Percentiles rank a stretch among this genome's conserved stretches.
Evolutionary conservation across 805 yeast species (phyloP).

Genomic region (Spathaspora hagerdaliae): DNA sequence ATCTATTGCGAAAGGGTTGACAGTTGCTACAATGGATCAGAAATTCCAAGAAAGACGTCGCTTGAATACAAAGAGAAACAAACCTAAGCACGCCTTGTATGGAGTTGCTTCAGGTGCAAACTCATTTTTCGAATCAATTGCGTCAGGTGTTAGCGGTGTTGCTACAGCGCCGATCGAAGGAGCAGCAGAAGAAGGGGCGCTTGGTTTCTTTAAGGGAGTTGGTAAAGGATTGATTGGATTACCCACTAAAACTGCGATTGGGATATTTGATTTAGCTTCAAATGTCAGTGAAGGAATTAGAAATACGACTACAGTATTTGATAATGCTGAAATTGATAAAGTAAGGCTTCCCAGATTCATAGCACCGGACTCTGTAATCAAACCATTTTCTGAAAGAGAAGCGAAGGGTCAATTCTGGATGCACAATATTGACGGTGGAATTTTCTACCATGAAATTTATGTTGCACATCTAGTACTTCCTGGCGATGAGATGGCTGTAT

Average conservation of each 20-base stretch:
- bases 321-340: slow-evolving; percentile 69
- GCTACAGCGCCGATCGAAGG: slow-evolving; percentile 92
- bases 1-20: slow-evolving; percentile 87
- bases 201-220: slow-evolving; percentile 88
- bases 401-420: slow-evolving; percentile 95
- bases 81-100: slow-evolving; percentile 78
- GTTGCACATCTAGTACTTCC: slow-evolving; percentile 82
- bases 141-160: slow-evolving; percentile 86
- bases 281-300: slow-evolving; percentile 92
- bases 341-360: slow-evolving; percentile 81
- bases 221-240: slow-evolving; percentile 94
- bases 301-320: slow-evolving; percentile 87
- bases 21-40: slow-evolving; percentile 84
- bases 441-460: slow-evolving; percentile 66
- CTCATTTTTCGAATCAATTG: slow-evolving; percentile 79
- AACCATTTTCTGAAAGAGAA: slow-evolving; percentile 73
- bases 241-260: slow-evolving; percentile 96
- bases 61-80: slow-evolving; percentile 68
- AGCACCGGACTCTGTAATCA: slow-evolving; percentile 65
- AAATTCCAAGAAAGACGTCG: slow-evolving; percentile 81
- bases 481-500: slow-evolving; percentile 72
- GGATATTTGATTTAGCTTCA: slow-evolving; percentile 86
- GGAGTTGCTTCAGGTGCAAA: slow-evolving; percentile 85
- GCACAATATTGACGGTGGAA: slow-evolving; percentile 78
- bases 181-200: slow-evolving; percentile 81